A percentile compares a stretch with the other conserved stretches of the same genome.
Conservation (phyloP, 192 early-diverging fungal species). For the Entrophospora sp. region DNA sequence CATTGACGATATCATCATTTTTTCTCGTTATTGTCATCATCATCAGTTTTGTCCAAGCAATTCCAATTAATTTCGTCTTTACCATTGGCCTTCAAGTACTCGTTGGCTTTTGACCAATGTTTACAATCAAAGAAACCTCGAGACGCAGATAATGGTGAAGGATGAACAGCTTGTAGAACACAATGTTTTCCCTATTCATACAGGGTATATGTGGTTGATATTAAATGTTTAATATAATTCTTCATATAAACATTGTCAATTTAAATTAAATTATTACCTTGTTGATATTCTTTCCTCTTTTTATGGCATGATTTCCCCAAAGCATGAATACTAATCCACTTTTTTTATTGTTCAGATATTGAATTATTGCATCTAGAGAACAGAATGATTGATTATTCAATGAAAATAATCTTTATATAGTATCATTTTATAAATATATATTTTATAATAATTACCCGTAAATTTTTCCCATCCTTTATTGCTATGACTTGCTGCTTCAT, state of each 20-base stretch:
- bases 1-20: no score
- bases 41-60: constrained; percentile 23
- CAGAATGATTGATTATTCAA: no score
- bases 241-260: no score
- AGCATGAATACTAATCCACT: constrained; percentile 79
- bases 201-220: not conserved
- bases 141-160: constrained; percentile 80
- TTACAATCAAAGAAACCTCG: constrained; percentile 79
- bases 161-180: constrained; percentile 77
- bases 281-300: constrained; percentile 67
- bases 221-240: no score
- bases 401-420: no score
- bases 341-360: constrained; percentile 52
- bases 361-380: constrained; percentile 61
- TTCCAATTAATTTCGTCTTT: constrained; percentile 59
- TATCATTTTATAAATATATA: no score
- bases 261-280: constrained; percentile 21
- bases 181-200: constrained; percentile 53
- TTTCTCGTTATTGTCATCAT: no score
- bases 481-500: constrained; percentile 73
- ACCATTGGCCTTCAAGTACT: constrained; percentile 57
- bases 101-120: constrained; percentile 86
- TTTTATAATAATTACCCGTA: no score
- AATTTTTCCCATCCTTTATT: constrained; percentile 76
- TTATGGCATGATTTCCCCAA: constrained; percentile 86